A percentile compares a stretch with the other conserved stretches of the same genome.
Evolutionary conservation across 192 early-diverging fungal genomes (phyloP).

Genomic region (Entomortierella lignicola): DNA sequence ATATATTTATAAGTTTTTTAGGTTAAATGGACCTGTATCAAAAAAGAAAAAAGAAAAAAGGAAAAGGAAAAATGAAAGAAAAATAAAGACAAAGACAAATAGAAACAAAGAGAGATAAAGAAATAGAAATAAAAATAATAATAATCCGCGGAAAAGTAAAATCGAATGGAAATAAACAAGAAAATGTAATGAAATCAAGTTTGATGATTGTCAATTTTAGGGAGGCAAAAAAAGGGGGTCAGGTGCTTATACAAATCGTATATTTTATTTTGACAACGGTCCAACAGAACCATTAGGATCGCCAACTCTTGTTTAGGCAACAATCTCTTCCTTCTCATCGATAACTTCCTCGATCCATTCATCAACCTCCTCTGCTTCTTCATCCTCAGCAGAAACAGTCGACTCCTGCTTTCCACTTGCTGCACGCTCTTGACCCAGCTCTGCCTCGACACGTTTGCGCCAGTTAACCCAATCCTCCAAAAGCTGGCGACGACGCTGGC

Average conservation of each 20-base stretch:
- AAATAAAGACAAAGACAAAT: neutral
- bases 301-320: conserved; percentile 57
- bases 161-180: neutral
- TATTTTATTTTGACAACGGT: no score
- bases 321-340: conserved; percentile 81
- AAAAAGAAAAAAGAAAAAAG: neutral
- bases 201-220: no score
- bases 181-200: no score
- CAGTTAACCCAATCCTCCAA: conserved; percentile 89
- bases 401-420: conserved; percentile 63
- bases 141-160: neutral
- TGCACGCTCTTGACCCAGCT: conserved; percentile 67
- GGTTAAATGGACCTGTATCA: no score
- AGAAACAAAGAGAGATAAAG: neutral
- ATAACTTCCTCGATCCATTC: conserved; percentile 92
- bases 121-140: no score
- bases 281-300: neutral
- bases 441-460: conserved; percentile 75
- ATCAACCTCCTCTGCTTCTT: conserved; percentile 79
- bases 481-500: conserved; percentile 78
- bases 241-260: no score
- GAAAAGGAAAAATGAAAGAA: neutral
- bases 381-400: conserved; percentile 63
- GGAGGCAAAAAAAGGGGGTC: no score
- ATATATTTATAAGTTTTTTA: no score